Base-by-base conservation (phyloP, 495 filamentous ascomycete genomes). In the Talaromyces borbonicus region DNA sequence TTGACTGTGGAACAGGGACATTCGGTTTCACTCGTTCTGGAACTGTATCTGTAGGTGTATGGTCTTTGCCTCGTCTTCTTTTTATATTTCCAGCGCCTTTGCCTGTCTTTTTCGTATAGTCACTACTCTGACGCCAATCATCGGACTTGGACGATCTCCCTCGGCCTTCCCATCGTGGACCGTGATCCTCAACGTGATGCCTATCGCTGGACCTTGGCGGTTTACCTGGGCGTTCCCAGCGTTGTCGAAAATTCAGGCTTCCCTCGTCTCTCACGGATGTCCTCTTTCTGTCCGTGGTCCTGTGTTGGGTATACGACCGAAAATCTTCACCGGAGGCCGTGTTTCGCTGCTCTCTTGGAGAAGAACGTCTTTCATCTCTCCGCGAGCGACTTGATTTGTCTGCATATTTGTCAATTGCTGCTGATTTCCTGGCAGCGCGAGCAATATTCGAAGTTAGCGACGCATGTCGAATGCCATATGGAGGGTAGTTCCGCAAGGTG, bases 391-490 rank as follows among this genome's bases (percentile, higher is more conserved):
- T n/a, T 14, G 37, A 32, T 32, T 56, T 46, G 5, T 54, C 35
- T 11, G 52, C 47, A 1, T 47, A 55, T 20, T 24, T 30, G 2
- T 48, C 52, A 26, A 43, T 26, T 9, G 51, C 39, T 4, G 57
- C 56, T 15, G 70, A 71, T 46, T 65, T 62, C 43, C 67, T 65
- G 37, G 75, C 66, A 4, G 74, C 76, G 15, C 71, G 66, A 22
- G 63, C 66, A 52, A 80, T 79, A 22, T 76, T 73, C 9, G 72
- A 73, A 37, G 67, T 76, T 40, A 75, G 61, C n/a, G 76, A 79
- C 24, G 71, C 72, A 55, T 70, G 46, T 43, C 72, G 66, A 36
- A 47, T 36, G 14, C 41, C 41, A 22, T 14, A 20, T 22, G 32
- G 25, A 32, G 16, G n/a, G 36, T 33, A 15, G 6, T 4, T 31